Evolutionary conservation across 2,329 filamentous ascomycete genomes (phyloP), one percentile per base, ranked within the genome.

Genomic region (Furcasterigmium sp.): DNA sequence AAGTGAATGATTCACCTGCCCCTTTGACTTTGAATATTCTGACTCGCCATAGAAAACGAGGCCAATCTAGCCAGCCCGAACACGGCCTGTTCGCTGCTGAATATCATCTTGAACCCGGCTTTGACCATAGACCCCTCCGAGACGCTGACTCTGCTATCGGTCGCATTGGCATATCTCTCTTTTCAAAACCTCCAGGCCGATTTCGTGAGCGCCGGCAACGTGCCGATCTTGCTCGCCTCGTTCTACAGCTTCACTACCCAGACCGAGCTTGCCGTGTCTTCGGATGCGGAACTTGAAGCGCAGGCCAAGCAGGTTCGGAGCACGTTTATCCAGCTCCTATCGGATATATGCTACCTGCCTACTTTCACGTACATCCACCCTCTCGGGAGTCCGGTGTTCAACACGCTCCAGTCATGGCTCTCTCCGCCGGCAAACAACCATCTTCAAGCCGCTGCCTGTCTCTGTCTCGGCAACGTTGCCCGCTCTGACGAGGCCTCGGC

Each of bases 401-500:
- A 61, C 21, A 66, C 61, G 0, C 59, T 80, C 1, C 60, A 69
- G 15, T 55, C 57, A n/a, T 80, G 76, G 76, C 58, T 79, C 14
- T 39, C 43, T 14, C 57, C 53, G 49, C 56, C 53, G 46, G 47
- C 52, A 42, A 59, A 73, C 46, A 48, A 61, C 0, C 62, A 67
- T 37, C 67, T 83, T 3, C 75, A 75, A 55, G 68, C 75, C 3
- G 76, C 76, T 5, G 79, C 76, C 2, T 84, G 79, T 48, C 69
- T 84, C 4, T 70, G 75, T 14, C 64, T 84, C 3, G 80, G 80
- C 28, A 84, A 84, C 53, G 59, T 84, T 29, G 74, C 76, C 6
- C 75, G 80, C 30, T 79, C 73, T 2, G 80, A 84, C 51, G 68
- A 67, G 34, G 60, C 69, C 3, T 78, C 76, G 45, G 60, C 61